Evolutionary conservation across 768 basidiomycete species (phyloP).

Genomic region (Lactarius trivialis): DNA sequence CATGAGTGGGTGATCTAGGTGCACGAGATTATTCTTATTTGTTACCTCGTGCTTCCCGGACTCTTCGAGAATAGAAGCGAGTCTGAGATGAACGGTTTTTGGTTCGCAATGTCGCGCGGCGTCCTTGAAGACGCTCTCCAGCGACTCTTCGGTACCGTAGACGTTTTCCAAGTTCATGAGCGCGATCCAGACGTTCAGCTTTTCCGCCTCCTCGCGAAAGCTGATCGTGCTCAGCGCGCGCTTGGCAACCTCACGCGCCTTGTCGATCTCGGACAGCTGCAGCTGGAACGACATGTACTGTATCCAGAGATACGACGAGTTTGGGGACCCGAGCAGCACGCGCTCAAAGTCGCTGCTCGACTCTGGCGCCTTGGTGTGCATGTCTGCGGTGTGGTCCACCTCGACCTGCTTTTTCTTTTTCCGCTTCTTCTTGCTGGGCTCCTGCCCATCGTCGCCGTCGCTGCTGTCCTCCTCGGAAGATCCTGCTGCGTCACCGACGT

Average conservation of each 20-base stretch:
- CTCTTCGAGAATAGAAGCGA: conserved; percentile 80
- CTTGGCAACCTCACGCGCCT: conserved; percentile 81
- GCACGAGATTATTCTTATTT: conserved; percentile 14
- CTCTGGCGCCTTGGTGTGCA: conserved; percentile 80
- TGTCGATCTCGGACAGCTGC: conserved; percentile 93
- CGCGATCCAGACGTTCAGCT: conserved; percentile 96
- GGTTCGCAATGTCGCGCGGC: conserved; percentile 88
- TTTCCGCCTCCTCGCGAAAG: conserved; percentile 95
- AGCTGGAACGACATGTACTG: conserved; percentile 99
- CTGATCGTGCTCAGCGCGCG: conserved; percentile 83
- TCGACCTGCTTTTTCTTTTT: conserved; percentile 67
- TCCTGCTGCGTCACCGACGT: conserved; percentile 37
- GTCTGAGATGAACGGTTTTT: conserved; percentile 79
- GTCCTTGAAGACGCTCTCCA: conserved; percentile 83
- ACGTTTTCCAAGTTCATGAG: conserved; percentile 90
- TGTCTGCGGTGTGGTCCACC: conserved; percentile 76
- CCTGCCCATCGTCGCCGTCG: conserved; percentile 45
- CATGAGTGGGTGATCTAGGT: not conserved
- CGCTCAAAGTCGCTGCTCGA: conserved; percentile 95
- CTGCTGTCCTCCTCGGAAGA: conserved; percentile 40
- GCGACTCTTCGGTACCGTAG: conserved; percentile 77
- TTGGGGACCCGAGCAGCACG: conserved; percentile 84
- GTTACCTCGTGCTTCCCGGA: conserved; percentile 73
- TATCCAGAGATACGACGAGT: conserved; percentile 97
- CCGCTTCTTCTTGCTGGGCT: conserved; percentile 54